Conservation (phyloP, 768 basidiomycete species). For the Lactarius vividus region DNA sequence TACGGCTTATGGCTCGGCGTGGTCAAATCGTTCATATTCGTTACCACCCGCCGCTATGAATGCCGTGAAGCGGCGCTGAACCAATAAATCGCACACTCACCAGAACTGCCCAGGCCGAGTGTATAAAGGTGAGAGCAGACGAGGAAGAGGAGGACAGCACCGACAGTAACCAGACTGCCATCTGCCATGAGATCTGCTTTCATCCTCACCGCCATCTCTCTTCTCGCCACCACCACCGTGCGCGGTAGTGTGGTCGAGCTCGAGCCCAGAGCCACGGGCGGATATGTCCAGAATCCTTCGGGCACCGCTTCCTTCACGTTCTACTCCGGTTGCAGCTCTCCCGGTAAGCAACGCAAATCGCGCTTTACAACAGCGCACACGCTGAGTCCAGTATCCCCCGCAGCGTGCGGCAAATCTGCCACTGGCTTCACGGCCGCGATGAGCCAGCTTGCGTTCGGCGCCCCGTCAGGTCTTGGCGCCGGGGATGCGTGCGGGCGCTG, state of each 20-base stretch:
- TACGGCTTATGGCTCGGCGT: neutral
- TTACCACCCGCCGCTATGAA: neutral
- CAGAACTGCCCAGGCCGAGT: neutral
- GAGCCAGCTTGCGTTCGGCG: slow-evolving; percentile 55
- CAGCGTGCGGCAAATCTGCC: slow-evolving; percentile 53
- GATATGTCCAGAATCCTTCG: slow-evolving; percentile 52
- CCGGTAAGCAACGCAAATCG: slow-evolving; percentile 37
- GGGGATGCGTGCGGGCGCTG: slow-evolving; percentile 64
- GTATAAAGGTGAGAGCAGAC: slow-evolving; percentile 2
- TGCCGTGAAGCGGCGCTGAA: neutral
- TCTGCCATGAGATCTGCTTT: slow-evolving; percentile 6
- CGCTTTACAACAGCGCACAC: neutral
- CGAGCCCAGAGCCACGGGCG: slow-evolving; percentile 39
- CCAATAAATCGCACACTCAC: neutral
- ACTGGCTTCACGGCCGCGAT: slow-evolving; percentile 55
- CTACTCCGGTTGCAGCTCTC: slow-evolving; percentile 49
- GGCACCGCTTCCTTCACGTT: slow-evolving; percentile 56
- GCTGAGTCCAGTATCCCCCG: neutral
- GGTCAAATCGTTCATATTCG: neutral
- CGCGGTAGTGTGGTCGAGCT: neutral
- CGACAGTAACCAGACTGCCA: neutral
- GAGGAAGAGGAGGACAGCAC: neutral
- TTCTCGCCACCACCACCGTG: neutral
- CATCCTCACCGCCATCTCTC: neutral
- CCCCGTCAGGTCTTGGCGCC: slow-evolving; percentile 46